Evolutionary conservation across 2,329 filamentous ascomycete species (phyloP).

Genomic region (Alternaria sp.): DNA sequence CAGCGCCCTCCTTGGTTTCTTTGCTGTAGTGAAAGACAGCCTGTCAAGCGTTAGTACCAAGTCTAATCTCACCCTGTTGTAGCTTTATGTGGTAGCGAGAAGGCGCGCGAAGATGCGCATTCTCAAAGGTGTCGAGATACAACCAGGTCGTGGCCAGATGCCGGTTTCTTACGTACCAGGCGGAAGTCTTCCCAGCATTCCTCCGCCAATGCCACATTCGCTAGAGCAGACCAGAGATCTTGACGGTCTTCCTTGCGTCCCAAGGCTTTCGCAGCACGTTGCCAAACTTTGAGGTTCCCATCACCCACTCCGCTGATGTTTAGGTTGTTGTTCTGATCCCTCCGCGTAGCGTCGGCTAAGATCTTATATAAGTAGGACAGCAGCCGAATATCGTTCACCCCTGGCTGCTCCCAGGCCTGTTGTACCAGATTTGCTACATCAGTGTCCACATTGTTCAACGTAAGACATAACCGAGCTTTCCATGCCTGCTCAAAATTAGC

Average conservation of each 20-base stretch:
- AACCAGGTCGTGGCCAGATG: neutral
- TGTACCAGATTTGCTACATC: conserved; percentile 18
- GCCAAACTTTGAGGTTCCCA: conserved; percentile 34
- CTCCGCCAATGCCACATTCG: conserved; percentile 33
- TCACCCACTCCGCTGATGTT: conserved; percentile 24
- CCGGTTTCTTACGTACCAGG: conserved; percentile 25
- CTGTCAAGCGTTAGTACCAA: conserved; percentile 23
- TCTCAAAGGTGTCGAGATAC: neutral
- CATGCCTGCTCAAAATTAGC: conserved; percentile 32
- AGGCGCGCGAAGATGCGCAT: neutral
- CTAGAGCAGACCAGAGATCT: conserved; percentile 37
- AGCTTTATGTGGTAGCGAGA: neutral
- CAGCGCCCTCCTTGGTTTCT: conserved; percentile 18
- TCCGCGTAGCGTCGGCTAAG: conserved; percentile 26
- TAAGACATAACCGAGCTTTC: conserved; percentile 37
- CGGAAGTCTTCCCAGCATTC: conserved; percentile 46
- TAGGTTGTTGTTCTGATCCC: neutral
- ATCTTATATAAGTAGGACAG: conserved; percentile 38
- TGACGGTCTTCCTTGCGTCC: conserved; percentile 28
- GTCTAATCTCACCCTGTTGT: neutral
- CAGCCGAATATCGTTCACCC: conserved; percentile 32
- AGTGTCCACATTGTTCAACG: conserved; percentile 17
- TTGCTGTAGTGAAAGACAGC: conserved; percentile 39
- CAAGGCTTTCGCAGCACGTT: conserved; percentile 35
- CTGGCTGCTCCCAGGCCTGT: conserved; percentile 29